A percentile compares a stretch with the other conserved stretches of the same genome.
Conservation (phyloP, 306 rosid genomes). For the Trichosanthes cucumerina region DNA sequence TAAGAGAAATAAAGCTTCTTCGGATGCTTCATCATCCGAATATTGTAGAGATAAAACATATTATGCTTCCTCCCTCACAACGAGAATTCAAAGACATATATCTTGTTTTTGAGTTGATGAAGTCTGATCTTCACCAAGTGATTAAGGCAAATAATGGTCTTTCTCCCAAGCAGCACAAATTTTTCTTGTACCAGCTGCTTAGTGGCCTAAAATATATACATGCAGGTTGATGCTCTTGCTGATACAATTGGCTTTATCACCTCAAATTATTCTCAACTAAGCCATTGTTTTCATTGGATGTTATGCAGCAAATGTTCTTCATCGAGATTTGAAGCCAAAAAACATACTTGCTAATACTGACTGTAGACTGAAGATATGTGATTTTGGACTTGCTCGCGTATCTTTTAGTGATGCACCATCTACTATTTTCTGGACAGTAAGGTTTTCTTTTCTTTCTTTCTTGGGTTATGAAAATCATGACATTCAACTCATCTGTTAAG, state of each 20-base stretch:
- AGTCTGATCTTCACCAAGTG: constrained; percentile 92
- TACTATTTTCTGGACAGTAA: constrained; percentile 95
- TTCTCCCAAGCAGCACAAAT: constrained; percentile 76
- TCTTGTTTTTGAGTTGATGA: constrained; percentile 95
- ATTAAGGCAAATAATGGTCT: constrained; percentile 77
- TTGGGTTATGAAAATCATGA: constrained; percentile 8
- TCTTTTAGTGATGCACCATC: constrained; percentile 91
- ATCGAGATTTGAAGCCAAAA: constrained; percentile 94
- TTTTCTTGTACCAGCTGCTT: constrained; percentile 91
- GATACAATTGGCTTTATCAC: constrained; percentile 9
- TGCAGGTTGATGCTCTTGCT: constrained; percentile 45
- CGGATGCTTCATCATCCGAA: constrained; percentile 93
- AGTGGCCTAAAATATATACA: constrained; percentile 85
- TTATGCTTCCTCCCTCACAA: constrained; percentile 95
- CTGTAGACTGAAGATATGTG: constrained; percentile 91
- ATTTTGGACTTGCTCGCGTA: constrained; percentile 97
- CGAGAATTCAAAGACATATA: constrained; percentile 88
- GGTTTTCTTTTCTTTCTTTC: constrained; percentile 19
- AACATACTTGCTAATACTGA: constrained; percentile 96
- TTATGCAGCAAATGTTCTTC: constrained; percentile 84
- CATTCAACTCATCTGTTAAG: constrained; percentile 7
- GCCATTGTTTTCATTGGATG: neutral
- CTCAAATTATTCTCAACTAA: neutral
- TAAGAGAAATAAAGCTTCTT: constrained; percentile 88
- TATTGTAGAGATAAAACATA: constrained; percentile 80